phyloP scores from a whole-genome alignment of 2,329 filamentous ascomycete genomes.

The Eutypella sp. region DNA sequence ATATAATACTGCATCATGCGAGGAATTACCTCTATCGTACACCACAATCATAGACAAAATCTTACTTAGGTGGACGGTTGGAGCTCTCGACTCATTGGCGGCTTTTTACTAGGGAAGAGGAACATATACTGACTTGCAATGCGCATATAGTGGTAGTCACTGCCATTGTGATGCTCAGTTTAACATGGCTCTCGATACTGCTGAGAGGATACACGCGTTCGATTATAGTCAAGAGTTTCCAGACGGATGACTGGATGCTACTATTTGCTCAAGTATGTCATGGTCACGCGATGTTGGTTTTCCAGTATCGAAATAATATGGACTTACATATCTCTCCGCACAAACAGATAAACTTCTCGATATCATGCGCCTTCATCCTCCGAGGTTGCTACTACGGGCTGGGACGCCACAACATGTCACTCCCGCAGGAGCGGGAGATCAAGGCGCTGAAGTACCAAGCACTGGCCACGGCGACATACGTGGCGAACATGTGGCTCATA shows the following conservation, averaged over 20 bases:
- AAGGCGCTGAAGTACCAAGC: conserved; percentile 50
- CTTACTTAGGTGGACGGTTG: no score
- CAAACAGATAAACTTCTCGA: conserved; percentile 39
- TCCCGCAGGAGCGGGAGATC: conserved; percentile 35
- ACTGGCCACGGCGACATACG: conserved; percentile 44
- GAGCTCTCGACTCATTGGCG: no score
- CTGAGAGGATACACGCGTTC: conserved; percentile 25
- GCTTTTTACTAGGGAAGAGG: no score
- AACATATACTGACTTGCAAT: background rate
- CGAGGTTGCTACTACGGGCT: conserved; percentile 37
- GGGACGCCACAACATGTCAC: conserved; percentile 42
- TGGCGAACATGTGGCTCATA: conserved; percentile 51
- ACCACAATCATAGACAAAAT: no score
- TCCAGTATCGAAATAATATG: conserved; percentile 1
- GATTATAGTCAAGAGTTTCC: conserved; percentile 31
- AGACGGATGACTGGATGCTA: conserved; percentile 52
- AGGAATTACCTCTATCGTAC: no score
- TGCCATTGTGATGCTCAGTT: conserved; percentile 31
- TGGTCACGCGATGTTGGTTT: background rate
- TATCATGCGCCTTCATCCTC: conserved; percentile 42
- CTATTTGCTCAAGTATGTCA: conserved; percentile 39
- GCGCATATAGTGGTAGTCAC: conserved; percentile 18
- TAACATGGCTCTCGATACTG: conserved; percentile 25
- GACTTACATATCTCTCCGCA: conserved; percentile 5
- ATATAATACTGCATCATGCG: background rate